Evolutionary conservation across 768 basidiomycete genomes (phyloP).

Genomic region (Gyrodon lividus): DNA sequence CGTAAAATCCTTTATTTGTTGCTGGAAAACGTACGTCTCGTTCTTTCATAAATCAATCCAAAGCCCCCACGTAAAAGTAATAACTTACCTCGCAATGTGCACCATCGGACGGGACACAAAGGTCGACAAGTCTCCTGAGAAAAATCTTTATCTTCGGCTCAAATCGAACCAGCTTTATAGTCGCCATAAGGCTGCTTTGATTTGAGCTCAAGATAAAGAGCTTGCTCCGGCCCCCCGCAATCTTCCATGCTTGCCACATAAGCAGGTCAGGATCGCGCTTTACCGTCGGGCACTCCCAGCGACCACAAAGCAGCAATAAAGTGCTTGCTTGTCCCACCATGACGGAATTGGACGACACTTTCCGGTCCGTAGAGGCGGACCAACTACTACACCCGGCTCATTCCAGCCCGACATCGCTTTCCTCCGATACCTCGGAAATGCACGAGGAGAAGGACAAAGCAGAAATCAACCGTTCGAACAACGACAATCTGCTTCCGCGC

Average conservation of each 20-base stretch:
- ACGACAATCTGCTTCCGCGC: slow-evolving; percentile 1
- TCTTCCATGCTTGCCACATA: slow-evolving; percentile 6
- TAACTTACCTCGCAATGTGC: slow-evolving; percentile 7
- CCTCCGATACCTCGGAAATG: slow-evolving; percentile 1
- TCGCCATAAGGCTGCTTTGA: not conserved
- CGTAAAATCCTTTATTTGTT: slow-evolving; percentile 30
- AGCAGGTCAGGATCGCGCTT: slow-evolving; percentile 3
- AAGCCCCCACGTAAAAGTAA: not conserved
- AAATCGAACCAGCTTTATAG: too few species aligned
- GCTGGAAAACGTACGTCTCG: slow-evolving; percentile 21
- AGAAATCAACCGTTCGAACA: not conserved
- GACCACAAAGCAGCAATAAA: slow-evolving; percentile 10
- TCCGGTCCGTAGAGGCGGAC: not conserved
- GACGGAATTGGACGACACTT: not conserved
- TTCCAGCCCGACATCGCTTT: not conserved
- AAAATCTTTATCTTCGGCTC: too few species aligned
- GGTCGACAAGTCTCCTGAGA: not conserved
- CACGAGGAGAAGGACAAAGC: slow-evolving; percentile 17
- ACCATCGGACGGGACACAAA: slow-evolving; percentile 8
- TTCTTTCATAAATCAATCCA: slow-evolving; percentile 5
- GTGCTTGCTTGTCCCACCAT: slow-evolving; percentile 5
- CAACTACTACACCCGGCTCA: not conserved
- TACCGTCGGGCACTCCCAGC: not conserved
- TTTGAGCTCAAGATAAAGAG: slow-evolving; percentile 4
- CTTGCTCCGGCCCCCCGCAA: slow-evolving; percentile 5